Conservation (phyloP, 169 alveolate genomes). For the Cyclospora cayetanensis region DNA sequence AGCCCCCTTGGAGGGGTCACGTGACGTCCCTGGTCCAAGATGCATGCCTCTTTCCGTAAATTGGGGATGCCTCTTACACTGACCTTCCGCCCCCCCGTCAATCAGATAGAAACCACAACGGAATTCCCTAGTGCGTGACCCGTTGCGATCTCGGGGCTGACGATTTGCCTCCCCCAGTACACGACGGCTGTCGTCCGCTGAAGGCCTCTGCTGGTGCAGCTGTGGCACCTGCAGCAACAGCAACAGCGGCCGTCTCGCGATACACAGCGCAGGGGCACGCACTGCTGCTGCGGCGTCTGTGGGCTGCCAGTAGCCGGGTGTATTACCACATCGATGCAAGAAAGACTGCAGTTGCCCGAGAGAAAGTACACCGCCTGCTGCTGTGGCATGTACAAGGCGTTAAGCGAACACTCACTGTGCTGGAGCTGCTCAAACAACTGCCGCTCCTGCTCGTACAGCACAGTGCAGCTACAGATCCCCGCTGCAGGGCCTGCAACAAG, state of each 20-base stretch:
- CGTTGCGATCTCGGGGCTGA: not conserved
- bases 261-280: not conserved
- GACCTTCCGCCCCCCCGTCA: too few relatives aligned
- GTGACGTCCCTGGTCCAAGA: too few relatives aligned
- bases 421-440: not conserved
- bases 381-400: not conserved
- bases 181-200: not conserved
- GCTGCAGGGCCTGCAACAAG: conserved; percentile 22
- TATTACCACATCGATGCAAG: not conserved
- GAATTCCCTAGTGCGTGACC: not conserved
- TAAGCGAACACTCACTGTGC: not conserved
- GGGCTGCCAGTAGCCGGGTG: not conserved
- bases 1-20: too few relatives aligned
- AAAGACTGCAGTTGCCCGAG: not conserved
- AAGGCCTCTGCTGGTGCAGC: conserved; percentile 19
- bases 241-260: conserved; percentile 6
- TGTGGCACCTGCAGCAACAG: conserved; percentile 39
- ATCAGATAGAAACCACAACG: not conserved
- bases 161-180: not conserved
- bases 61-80: too few relatives aligned
- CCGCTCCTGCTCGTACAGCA: conserved; percentile 2
- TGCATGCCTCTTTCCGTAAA: too few relatives aligned
- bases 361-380: conserved; percentile 4
- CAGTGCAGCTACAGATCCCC: conserved; percentile 25
- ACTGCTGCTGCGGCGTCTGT: not conserved